Evolutionary conservation across 1,139 yeast species (phyloP).

Genomic region (Protomyces inouyei): DNA sequence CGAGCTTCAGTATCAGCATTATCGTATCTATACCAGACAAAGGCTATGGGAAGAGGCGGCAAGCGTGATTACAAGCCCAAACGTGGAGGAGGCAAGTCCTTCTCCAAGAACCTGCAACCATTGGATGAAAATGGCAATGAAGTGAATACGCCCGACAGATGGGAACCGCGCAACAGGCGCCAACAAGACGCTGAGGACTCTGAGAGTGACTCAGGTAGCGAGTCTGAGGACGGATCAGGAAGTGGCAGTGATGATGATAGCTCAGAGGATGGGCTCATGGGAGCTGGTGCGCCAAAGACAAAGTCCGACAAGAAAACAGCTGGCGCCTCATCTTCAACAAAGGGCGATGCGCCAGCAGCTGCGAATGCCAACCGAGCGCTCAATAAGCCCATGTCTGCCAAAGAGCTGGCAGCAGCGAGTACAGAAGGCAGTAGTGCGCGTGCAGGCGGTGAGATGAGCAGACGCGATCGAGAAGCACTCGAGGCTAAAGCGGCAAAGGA

Average conservation of each 20-base stretch:
- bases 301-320: background rate
- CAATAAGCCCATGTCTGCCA: slow-evolving; percentile 17
- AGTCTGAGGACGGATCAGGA: background rate
- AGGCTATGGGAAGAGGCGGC: slow-evolving; percentile 8
- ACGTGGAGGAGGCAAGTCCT: slow-evolving; percentile 24
- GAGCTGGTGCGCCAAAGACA: slow-evolving; percentile 17
- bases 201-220: slow-evolving; percentile 4
- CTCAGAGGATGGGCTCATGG: slow-evolving; percentile 20
- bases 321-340: background rate
- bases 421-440: background rate
- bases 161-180: slow-evolving; percentile 13
- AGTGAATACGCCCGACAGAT: slow-evolving; percentile 20
- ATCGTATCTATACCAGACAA: background rate
- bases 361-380: slow-evolving; percentile 23
- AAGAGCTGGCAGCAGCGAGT: slow-evolving; percentile 5
- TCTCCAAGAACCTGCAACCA: slow-evolving; percentile 22
- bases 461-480: slow-evolving; percentile 33
- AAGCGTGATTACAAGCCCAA: slow-evolving; percentile 22
- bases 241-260: slow-evolving; percentile 16
- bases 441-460: slow-evolving; percentile 27
- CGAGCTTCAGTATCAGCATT: background rate
- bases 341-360: background rate
- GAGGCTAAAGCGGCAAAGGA: slow-evolving; percentile 33
- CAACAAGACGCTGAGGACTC: background rate
- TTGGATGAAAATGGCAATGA: slow-evolving; percentile 22